These are phyloP conservation scores for Xylaria acuta DNA, from an alignment of 495 filamentous ascomycete genomes.

Conservation along the genomic window DNA sequence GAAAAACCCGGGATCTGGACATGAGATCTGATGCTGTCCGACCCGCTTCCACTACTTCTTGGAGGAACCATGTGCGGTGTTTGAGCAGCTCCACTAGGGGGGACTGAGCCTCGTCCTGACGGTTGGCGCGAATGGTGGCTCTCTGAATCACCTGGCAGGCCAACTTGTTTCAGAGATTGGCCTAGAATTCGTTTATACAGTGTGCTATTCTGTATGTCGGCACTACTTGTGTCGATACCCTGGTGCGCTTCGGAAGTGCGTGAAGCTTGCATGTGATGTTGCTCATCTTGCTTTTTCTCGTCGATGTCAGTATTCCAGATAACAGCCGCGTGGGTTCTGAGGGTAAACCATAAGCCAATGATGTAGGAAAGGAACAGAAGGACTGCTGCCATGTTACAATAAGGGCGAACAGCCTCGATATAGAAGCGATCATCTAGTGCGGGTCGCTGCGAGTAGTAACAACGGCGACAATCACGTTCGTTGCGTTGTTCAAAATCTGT, in stretches of 20 bases:
- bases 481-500: slow-evolving; percentile 46
- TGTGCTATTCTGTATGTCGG: slow-evolving; percentile 78
- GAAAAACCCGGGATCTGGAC: slow-evolving; percentile 72
- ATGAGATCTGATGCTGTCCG: slow-evolving; percentile 44
- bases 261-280: slow-evolving; percentile 32
- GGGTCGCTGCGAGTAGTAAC: slow-evolving; percentile 91
- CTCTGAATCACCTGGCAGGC: slow-evolving; percentile 57
- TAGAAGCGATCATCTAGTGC: slow-evolving; percentile 87
- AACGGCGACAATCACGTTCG: slow-evolving; percentile 79
- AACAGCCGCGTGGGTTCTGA: slow-evolving; percentile 93
- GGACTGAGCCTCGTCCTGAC: slow-evolving; percentile 40
- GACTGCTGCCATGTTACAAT: slow-evolving; percentile 84
- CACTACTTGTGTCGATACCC: slow-evolving; percentile 48
- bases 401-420: slow-evolving; percentile 86
- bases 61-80: slow-evolving; percentile 77
- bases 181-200: slow-evolving; percentile 93
- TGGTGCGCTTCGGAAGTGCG: slow-evolving; percentile 52
- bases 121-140: slow-evolving; percentile 53
- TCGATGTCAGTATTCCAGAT: slow-evolving; percentile 93
- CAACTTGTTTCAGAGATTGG: slow-evolving; percentile 83
- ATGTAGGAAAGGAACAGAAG: slow-evolving; percentile 92
- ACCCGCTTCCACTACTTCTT: slow-evolving; percentile 56
- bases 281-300: slow-evolving; percentile 73
- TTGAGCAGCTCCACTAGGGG: slow-evolving; percentile 43
- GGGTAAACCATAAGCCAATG: slow-evolving; percentile 94